Conservation (phyloP, 1,284 basidiomycete species). For the Ustilago tritici region DNA sequence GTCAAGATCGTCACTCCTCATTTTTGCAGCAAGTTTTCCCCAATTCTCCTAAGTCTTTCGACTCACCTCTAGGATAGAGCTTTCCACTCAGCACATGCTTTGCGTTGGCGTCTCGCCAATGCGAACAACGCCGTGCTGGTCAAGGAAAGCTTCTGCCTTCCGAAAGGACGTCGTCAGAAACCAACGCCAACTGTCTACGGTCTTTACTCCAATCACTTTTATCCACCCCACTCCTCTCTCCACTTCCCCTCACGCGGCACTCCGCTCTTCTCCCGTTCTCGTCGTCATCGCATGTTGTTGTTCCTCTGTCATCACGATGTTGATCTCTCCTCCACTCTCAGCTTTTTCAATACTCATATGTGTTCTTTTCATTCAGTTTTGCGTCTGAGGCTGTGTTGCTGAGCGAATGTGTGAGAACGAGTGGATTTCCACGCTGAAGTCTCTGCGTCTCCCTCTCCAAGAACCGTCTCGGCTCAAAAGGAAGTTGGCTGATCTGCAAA, state of each 20-base stretch:
- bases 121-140: background rate
- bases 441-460: too few species aligned
- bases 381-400: background rate
- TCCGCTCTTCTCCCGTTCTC: background rate
- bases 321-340: background rate
- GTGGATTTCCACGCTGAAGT: too few species aligned
- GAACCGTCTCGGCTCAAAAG: too few species aligned
- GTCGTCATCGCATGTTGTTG: slow-evolving; percentile 1
- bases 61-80: background rate
- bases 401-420: background rate
- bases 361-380: background rate
- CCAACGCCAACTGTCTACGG: slow-evolving; percentile 44
- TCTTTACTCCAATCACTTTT: slow-evolving; percentile 36
- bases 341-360: slow-evolving; percentile 3
- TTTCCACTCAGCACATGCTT: background rate
- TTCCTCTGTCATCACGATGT: slow-evolving; percentile 5
- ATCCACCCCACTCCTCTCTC: slow-evolving; percentile 15
- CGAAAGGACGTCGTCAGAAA: background rate
- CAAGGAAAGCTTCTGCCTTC: background rate
- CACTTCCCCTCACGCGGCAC: background rate
- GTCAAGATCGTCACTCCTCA: slow-evolving; percentile 1
- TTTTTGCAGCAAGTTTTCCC: background rate
- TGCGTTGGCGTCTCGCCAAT: background rate
- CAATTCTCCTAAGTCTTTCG: background rate
- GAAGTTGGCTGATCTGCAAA: too few species aligned